These are phyloP conservation scores for Pleomassaria siparia DNA, from an alignment of 2,329 filamentous ascomycete genomes.

Conservation along the genomic window DNA sequence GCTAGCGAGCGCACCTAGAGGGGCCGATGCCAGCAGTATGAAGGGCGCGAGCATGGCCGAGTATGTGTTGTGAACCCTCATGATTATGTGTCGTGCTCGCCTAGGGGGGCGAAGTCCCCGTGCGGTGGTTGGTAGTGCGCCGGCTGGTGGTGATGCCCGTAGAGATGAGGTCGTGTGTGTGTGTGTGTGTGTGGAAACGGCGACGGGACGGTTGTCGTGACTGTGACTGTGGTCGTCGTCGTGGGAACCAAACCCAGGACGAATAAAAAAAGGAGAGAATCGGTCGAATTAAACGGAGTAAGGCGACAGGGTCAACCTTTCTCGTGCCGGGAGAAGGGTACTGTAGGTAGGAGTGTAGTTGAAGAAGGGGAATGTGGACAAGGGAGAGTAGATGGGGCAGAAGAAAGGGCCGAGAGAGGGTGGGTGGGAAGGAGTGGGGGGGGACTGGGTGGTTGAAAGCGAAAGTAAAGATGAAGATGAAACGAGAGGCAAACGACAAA, in stretches of 20 bases:
- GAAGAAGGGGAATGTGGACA: slow-evolving; percentile 11
- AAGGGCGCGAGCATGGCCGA: slow-evolving; percentile 43
- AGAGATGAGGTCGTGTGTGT: too few species aligned
- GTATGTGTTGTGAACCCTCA: slow-evolving; percentile 39
- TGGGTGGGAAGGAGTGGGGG: too few species aligned
- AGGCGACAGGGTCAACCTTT: slow-evolving; percentile 42
- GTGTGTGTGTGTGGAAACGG: not conserved
- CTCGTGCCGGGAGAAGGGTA: slow-evolving; percentile 25
- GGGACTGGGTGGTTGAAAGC: too few species aligned
- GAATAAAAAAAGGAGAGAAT: slow-evolving; percentile 17
- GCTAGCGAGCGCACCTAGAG: slow-evolving; percentile 61
- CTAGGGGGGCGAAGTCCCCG: slow-evolving; percentile 29
- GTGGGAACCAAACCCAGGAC: too few species aligned
- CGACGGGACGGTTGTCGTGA: slow-evolving; percentile 7
- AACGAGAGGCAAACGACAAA: slow-evolving; percentile 38
- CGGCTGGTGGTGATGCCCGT: slow-evolving; percentile 1
- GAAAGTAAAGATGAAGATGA: slow-evolving; percentile 25
- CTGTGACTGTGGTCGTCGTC: slow-evolving; percentile 7
- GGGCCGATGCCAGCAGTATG: slow-evolving; percentile 40
- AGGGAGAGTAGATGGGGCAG: slow-evolving; percentile 17
- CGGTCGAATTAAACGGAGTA: slow-evolving; percentile 29
- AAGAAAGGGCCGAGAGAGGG: slow-evolving; percentile 13
- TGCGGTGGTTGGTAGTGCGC: slow-evolving; percentile 9
- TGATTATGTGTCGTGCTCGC: slow-evolving; percentile 27
- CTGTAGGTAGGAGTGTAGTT: too few species aligned